Evolutionary conservation across 805 yeast genomes (phyloP), one percentile per base, ranked within the genome.

Genomic region (Starmera amethionina): DNA sequence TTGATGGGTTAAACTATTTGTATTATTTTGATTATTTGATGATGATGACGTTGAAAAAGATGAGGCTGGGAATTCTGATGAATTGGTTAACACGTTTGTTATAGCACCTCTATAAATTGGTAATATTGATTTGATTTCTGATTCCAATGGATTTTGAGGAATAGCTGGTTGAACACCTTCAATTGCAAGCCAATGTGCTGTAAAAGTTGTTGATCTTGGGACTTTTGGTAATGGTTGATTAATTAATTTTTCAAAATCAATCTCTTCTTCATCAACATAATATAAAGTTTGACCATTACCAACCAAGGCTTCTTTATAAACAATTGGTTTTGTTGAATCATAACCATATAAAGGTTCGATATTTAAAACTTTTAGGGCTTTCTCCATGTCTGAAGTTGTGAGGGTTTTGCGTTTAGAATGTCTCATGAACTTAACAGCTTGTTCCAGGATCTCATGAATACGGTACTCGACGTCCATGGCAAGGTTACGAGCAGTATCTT

Each of bases 391-490:
- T 35, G 74, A 71, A 0, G 96, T 85, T 25, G 87, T 77, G 31
- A 93, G 64, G 0, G 84, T 73, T 44, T 83, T 82, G 36, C 97
- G 68, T 60, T 89, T 90, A 25, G 93, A 78, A 60, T 93, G 97
- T 50, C 96, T 73, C 90, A 90, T 93, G 62, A 90, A 90, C 60
- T 93, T 93, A 41, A 83, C 77, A 16, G 98, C 97, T 48, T 93
- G 95, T 59, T 93, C 98, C 44, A 94, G 67, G 32, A 93, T 84
- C 63, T 93, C 97, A 59, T 90, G 90, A 48, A 93, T 85, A 46
- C 98, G 75, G 59, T 94, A 93, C 64, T 93, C 99, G n/a, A 93
- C 94, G 58, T 93, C 99, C 98, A 93, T 93, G 7, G 99, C 97
- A 45, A 93, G 66, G 46, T 93, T 86, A 55, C 87, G 85, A 37